phyloP scores from a whole-genome alignment of 192 early-diverging fungal species.

The Coemansia sp. region DNA sequence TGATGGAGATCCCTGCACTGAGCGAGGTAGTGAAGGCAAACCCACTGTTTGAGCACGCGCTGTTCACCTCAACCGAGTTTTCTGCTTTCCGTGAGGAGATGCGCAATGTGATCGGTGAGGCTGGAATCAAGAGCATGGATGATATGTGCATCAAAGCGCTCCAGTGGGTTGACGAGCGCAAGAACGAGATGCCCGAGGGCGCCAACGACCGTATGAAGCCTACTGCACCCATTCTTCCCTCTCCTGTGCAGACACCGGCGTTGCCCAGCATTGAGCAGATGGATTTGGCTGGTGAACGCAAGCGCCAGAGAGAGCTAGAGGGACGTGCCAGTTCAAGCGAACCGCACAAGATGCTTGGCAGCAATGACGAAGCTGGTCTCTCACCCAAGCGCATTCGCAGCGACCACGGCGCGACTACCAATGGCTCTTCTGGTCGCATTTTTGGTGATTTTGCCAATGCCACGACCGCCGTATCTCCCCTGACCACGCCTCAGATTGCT shows the following conservation, averaged over 20 bases:
- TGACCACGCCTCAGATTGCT: background rate
- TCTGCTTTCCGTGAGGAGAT: conserved; percentile 25
- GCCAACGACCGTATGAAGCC: conserved; percentile 20
- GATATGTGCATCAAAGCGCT: conserved; percentile 12
- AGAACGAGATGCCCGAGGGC: conserved; percentile 16
- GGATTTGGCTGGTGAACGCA: conserved; percentile 18
- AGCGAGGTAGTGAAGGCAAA: conserved; percentile 8
- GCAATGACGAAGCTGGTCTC: background rate
- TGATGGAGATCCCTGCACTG: conserved; percentile 43
- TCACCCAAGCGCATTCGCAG: background rate
- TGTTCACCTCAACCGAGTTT: conserved; percentile 36
- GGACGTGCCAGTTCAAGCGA: background rate
- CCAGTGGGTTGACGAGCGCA: conserved; percentile 24
- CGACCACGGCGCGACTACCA: background rate
- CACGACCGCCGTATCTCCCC: background rate
- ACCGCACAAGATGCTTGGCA: background rate
- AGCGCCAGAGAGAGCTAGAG: conserved; percentile 6
- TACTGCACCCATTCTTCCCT: conserved; percentile 20
- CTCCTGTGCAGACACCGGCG: background rate
- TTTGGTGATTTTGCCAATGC: background rate
- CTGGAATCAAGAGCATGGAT: conserved; percentile 22
- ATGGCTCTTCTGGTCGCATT: conserved; percentile 5
- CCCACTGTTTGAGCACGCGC: conserved; percentile 24
- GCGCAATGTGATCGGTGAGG: conserved; percentile 18
- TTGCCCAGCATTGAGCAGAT: background rate